Percentiles rank a stretch among this genome's conserved stretches.
Evolutionary conservation across 2,329 filamentous ascomycete species (phyloP).

Genomic region (Sarocladium oryzae): DNA sequence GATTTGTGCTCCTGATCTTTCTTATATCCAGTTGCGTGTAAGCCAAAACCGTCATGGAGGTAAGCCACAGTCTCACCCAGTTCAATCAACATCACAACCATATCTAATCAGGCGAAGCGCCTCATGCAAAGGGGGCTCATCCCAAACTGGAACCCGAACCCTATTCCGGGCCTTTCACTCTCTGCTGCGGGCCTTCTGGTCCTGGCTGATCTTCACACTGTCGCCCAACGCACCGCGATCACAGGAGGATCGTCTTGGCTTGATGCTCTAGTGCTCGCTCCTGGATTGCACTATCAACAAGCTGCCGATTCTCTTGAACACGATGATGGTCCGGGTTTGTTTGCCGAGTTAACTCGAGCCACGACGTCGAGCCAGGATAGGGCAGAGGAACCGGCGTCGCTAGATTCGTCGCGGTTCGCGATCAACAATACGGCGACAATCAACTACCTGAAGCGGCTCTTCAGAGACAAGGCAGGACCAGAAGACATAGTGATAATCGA

Average conservation of each 20-base stretch:
- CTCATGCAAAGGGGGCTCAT: conserved; percentile 19
- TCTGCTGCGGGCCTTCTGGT: conserved; percentile 50
- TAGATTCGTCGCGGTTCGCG: conserved; percentile 19
- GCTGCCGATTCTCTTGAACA: conserved; percentile 43
- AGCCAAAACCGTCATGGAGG: neutral
- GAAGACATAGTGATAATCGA: conserved; percentile 21
- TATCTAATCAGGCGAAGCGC: neutral
- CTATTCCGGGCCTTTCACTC: conserved; percentile 38
- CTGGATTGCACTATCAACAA: conserved; percentile 56
- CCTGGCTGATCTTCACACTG: conserved; percentile 51
- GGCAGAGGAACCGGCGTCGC: conserved; percentile 19
- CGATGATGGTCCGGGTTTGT: conserved; percentile 29
- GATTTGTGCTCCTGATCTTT: too few species aligned
- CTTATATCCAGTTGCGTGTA: neutral
- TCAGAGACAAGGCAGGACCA: conserved; percentile 15
- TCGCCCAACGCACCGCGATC: conserved; percentile 49
- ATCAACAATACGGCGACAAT: conserved; percentile 47
- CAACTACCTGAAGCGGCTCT: conserved; percentile 32
- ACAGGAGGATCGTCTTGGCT: conserved; percentile 50
- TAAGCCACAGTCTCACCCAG: neutral
- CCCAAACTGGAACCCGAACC: conserved; percentile 36
- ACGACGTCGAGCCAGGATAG: conserved; percentile 19
- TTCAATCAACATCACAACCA: neutral
- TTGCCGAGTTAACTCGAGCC: conserved; percentile 18
- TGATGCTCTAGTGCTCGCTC: conserved; percentile 51